A percentile compares a stretch with the other conserved stretches of the same genome.
phyloP scores from a whole-genome alignment of 495 filamentous ascomycete genomes.

The Copromyces sp. region DNA sequence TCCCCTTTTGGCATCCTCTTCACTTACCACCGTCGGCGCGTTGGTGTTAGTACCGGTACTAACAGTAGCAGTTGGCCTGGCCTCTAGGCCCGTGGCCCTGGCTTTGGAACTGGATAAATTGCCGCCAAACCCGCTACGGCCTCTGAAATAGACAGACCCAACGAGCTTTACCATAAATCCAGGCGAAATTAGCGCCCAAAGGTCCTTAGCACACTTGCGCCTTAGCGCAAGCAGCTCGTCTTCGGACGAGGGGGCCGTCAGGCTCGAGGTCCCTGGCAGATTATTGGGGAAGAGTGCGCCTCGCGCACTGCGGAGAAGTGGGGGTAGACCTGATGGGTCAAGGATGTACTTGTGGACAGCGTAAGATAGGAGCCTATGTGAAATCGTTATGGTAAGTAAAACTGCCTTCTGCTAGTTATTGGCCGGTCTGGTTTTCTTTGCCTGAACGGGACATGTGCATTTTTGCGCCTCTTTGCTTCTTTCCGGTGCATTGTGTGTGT shows the following conservation, averaged over 20 bases:
- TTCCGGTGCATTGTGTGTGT: not conserved
- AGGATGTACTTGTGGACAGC: conserved; percentile 55
- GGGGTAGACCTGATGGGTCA: conserved; percentile 58
- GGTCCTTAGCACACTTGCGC: conserved; percentile 41
- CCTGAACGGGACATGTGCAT: not conserved
- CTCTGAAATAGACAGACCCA: conserved; percentile 42
- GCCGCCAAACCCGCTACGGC: not conserved
- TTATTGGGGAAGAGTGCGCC: conserved; percentile 74
- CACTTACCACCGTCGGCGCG: not conserved
- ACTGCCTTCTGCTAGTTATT: not conserved
- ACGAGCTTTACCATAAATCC: conserved; percentile 17
- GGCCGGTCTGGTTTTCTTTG: not conserved
- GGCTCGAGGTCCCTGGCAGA: conserved; percentile 37
- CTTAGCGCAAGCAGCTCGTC: conserved; percentile 38
- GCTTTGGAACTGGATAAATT: not conserved
- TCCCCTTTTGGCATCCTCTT: not conserved
- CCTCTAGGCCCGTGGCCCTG: not conserved
- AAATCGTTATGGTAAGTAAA: not conserved
- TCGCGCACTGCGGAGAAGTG: conserved; percentile 61
- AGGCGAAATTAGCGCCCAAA: conserved; percentile 41
- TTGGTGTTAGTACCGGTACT: not conserved
- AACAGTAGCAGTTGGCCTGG: not conserved
- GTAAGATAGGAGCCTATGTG: conserved; percentile 59
- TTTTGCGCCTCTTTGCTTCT: not conserved
- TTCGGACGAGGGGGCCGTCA: conserved; percentile 36